A percentile compares a stretch with the other conserved stretches of the same genome.
Conservation (phyloP, 2,329 filamentous ascomycete genomes). For the Aspergillus ochraceus region DNA sequence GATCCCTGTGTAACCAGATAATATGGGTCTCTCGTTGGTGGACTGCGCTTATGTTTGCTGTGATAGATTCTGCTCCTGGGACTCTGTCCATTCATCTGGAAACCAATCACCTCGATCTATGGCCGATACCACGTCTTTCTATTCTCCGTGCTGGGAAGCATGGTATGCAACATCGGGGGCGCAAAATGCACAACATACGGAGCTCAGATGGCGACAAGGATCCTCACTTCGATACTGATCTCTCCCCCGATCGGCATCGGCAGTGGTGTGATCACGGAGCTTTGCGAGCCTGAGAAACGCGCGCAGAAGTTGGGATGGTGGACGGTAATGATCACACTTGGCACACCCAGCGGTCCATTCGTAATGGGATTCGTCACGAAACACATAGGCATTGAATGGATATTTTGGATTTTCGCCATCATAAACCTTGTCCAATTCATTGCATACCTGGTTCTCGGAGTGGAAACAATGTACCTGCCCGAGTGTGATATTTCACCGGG, state of each 20-base stretch:
- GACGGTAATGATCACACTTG: conserved; percentile 52
- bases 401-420: conserved; percentile 59
- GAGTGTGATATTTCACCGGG: conserved; percentile 34
- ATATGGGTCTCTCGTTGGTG: too few relatives aligned
- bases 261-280: conserved; percentile 55
- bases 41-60: background rate
- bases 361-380: conserved; percentile 45
- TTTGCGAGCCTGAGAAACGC: conserved; percentile 54
- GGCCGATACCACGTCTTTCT: conserved; percentile 56
- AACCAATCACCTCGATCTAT: conserved; percentile 53
- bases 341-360: conserved; percentile 41
- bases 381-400: conserved; percentile 56
- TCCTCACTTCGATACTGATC: conserved; percentile 54
- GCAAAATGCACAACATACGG: conserved; percentile 49
- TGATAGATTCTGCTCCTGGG: conserved; percentile 52
- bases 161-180: conserved; percentile 55
- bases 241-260: conserved; percentile 53
- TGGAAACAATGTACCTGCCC: conserved; percentile 54
- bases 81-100: conserved; percentile 55
- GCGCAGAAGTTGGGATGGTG: conserved; percentile 55
- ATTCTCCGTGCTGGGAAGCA: conserved; percentile 48
- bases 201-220: conserved; percentile 51
- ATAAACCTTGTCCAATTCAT: conserved; percentile 56
- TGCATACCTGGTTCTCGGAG: conserved; percentile 53
- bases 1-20: background rate